These are phyloP conservation scores for Backusella parvicylindrica DNA, from an alignment of 192 early-diverging fungal genomes.

Conservation along the genomic window DNA sequence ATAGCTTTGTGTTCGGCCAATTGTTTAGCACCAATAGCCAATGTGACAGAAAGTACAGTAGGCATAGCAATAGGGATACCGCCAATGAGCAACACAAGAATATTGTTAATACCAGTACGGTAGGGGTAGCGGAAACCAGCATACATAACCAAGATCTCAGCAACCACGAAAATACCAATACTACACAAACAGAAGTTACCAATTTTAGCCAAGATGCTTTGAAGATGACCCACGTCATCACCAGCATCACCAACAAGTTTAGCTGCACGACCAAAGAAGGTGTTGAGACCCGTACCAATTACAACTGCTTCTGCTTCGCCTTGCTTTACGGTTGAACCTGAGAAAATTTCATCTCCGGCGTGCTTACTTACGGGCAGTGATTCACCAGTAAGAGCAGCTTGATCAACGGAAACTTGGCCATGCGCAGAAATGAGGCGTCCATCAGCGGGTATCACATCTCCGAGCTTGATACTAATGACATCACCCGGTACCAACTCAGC, in stretches of 20 bases:
- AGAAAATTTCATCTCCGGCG: constrained; percentile 69
- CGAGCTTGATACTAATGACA: constrained; percentile 80
- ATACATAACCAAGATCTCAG: constrained; percentile 70
- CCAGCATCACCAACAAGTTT: constrained; percentile 69
- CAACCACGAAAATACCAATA: constrained; percentile 69
- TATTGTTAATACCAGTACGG: constrained; percentile 75
- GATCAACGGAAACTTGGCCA: constrained; percentile 60
- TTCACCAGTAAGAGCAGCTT: constrained; percentile 74
- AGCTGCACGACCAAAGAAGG: constrained; percentile 81
- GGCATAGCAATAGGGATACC: constrained; percentile 84
- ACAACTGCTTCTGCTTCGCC: constrained; percentile 76
- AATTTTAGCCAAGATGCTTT: constrained; percentile 69
- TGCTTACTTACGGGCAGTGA: constrained; percentile 69
- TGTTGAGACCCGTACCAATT: constrained; percentile 78
- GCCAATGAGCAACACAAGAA: constrained; percentile 76
- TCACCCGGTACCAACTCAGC: constrained; percentile 84
- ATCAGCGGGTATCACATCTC: constrained; percentile 89
- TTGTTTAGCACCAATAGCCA: constrained; percentile 79
- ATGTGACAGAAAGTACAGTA: constrained; percentile 73
- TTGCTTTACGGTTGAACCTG: constrained; percentile 78
- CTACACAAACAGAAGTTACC: constrained; percentile 75
- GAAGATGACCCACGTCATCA: constrained; percentile 74
- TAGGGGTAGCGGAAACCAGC: constrained; percentile 64
- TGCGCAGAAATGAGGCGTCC: constrained; percentile 65
- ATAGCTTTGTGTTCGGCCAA: constrained; percentile 82